Conservation (phyloP, 257 asterid species). For the Plantago ovata region DNA sequence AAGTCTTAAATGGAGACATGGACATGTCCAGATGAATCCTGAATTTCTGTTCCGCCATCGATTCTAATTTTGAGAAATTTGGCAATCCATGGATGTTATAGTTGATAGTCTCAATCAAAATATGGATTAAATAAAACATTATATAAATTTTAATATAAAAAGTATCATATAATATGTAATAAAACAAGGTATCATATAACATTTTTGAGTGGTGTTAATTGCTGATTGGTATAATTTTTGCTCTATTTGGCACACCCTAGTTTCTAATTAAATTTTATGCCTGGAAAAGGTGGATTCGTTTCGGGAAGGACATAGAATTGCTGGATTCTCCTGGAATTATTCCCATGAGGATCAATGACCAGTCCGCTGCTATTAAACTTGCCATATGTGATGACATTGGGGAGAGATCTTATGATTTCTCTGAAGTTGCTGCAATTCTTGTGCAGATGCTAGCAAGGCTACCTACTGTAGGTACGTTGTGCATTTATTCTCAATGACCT, state of each 20-base stretch:
- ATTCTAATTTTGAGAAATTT: not conserved
- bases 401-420: conserved; percentile 76
- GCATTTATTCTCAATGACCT: not conserved
- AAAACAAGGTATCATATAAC: too few relatives aligned
- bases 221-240: not conserved
- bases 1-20: not conserved
- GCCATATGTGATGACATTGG: conserved; percentile 98
- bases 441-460: conserved; percentile 79
- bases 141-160: too few relatives aligned
- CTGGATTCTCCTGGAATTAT: conserved; percentile 93
- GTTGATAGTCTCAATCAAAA: too few relatives aligned
- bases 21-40: conserved; percentile 8
- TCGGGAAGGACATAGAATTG: conserved; percentile 78
- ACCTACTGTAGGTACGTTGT: conserved; percentile 62
- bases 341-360: conserved; percentile 94
- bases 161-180: too few relatives aligned
- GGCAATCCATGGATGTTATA: not conserved
- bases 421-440: conserved; percentile 85
- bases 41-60: conserved; percentile 9
- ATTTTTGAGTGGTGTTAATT: too few relatives aligned
- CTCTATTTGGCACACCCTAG: not conserved
- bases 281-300: conserved; percentile 79
- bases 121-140: too few relatives aligned
- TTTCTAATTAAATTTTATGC: conserved; percentile 21
- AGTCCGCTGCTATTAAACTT: conserved; percentile 83